phyloP scores from a whole-genome alignment of 495 filamentous ascomycete genomes.

The Pyronema domesticum region DNA sequence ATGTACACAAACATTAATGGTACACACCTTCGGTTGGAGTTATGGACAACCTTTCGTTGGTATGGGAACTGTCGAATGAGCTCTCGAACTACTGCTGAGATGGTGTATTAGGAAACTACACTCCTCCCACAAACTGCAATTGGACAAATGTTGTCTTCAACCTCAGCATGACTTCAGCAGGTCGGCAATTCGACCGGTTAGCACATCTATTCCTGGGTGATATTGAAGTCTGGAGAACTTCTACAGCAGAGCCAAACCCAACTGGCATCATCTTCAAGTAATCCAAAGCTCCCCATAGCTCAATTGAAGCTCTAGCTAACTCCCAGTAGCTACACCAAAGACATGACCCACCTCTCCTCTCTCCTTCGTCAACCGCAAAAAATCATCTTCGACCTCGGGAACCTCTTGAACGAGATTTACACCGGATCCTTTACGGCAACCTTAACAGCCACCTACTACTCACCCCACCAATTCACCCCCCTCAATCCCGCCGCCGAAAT shows the following conservation, averaged over 20 bases:
- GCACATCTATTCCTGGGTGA: conserved; percentile 67
- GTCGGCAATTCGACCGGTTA: conserved; percentile 64
- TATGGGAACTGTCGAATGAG: conserved; percentile 24
- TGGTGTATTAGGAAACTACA: conserved; percentile 38
- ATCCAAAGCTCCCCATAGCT: background rate
- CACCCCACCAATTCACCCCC: conserved; percentile 12
- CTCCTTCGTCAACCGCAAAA: conserved; percentile 52
- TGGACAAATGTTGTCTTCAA: conserved; percentile 73
- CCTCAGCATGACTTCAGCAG: conserved; percentile 56
- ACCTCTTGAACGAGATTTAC: conserved; percentile 55
- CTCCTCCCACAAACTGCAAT: conserved; percentile 42
- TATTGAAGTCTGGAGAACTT: conserved; percentile 68
- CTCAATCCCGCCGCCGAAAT: conserved; percentile 44
- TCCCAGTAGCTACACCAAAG: conserved; percentile 58
- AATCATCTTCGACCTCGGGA: conserved; percentile 70
- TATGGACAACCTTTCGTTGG: conserved; percentile 69
- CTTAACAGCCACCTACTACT: conserved; percentile 61
- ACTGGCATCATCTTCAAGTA: conserved; percentile 43
- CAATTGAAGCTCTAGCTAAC: conserved; percentile 4
- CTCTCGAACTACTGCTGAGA: background rate
- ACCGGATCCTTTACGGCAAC: conserved; percentile 72
- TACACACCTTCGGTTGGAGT: conserved; percentile 55
- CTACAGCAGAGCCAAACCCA: conserved; percentile 62
- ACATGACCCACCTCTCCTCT: conserved; percentile 55
- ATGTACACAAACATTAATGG: conserved; percentile 46